Evolutionary conservation across 805 yeast species (phyloP), one percentile per base, ranked within the genome.

Genomic region (Candida piceae): DNA sequence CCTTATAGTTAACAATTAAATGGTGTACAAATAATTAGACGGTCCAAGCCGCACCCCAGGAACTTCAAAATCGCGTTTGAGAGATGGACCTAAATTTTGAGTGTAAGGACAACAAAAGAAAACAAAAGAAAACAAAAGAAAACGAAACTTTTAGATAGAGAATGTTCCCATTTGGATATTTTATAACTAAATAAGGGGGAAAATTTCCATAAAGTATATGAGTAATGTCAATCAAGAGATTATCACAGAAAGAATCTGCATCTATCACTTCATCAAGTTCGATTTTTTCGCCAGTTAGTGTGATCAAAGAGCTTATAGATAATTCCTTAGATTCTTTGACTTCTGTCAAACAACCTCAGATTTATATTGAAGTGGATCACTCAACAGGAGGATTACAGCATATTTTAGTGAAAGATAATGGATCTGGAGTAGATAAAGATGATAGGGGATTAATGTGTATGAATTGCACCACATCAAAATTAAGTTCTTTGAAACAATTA

Each of bases 381-480:
- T 49, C 49, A 9, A 58, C 69, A 0, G 66, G 64, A 10, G 74
- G 73, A 1, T 40, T 59, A 20, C 33, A 47, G 4, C 43, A 51
- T 27, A 27, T 58, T 0, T 13, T 32, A 2, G 69, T 69, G 1
- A 49, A 46, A 20, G 76, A 71, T 42, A 62, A 66, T 44, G 76
- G 76, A 0, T 5, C 38, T 2, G 76, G 76, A 0, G 57, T 70
- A 0, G 18, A 29, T 0, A 34, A 35, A 9, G 41, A 25, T 0
- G 70, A 62, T 36, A 36, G 68, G n/a, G 31, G 42, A 0, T 7
- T 58, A 7, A 52, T 68, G 57, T 67, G 73, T 36, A 36, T 55
- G 23, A 61, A 62, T 33, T 56, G 58, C 33, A 53, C 67, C 9
- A 73, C 78, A 1, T 70, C 76, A 0, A 74, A 70, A 40, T 46